Percentiles rank a stretch among this genome's conserved stretches.
phyloP scores from a whole-genome alignment of 768 basidiomycete genomes.

The Leccinum olivaceopallidum region DNA sequence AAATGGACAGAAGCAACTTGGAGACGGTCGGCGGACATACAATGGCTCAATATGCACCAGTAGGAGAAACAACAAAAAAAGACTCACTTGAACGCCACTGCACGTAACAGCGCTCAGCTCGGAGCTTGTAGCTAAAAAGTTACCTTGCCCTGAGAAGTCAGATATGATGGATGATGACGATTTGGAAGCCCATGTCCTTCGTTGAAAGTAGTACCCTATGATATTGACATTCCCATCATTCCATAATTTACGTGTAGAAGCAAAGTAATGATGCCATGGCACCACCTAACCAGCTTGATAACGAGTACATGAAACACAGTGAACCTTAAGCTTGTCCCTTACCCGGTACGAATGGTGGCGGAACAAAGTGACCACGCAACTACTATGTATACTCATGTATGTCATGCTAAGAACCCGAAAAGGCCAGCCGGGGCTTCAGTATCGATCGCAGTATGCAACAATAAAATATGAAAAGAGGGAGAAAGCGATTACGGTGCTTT shows the following conservation, averaged over 20 bases:
- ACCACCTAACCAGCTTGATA: neutral
- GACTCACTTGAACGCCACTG: neutral
- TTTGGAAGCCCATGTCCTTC: neutral
- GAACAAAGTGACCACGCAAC: neutral
- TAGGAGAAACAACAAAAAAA: neutral
- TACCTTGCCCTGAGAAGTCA: neutral
- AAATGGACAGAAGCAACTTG: neutral
- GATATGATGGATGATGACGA: neutral
- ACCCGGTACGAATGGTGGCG: neutral
- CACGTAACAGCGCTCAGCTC: neutral
- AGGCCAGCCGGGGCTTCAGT: neutral
- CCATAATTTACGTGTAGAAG: neutral
- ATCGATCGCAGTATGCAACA: constrained; percentile 1
- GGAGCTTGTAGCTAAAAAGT: neutral
- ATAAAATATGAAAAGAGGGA: neutral
- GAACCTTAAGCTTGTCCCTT: neutral
- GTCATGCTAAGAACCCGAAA: neutral
- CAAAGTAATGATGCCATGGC: neutral
- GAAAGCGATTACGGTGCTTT: constrained; percentile 20
- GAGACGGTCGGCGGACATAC: neutral
- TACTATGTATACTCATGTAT: neutral
- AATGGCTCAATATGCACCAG: neutral
- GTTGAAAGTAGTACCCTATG: too few species aligned
- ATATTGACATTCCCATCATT: neutral
- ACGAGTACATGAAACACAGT: neutral